phyloP scores from a whole-genome alignment of 2,329 filamentous ascomycete genomes.

The Sporothrix mexicana region DNA sequence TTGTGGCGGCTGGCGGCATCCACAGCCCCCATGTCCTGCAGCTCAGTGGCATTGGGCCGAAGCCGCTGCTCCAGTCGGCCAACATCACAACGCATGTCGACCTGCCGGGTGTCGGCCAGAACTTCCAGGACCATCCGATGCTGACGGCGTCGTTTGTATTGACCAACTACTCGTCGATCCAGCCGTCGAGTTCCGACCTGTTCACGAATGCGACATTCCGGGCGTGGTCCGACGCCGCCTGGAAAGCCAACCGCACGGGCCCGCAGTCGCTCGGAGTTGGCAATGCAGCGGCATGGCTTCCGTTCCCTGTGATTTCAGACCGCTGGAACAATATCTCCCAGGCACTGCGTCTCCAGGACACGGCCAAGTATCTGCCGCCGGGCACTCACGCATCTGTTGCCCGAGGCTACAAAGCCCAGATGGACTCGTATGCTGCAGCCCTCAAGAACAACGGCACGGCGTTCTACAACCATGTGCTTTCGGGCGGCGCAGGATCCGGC shows the following conservation, averaged over 20 bases:
- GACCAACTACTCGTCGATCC: constrained; percentile 35
- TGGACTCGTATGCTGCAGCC: constrained; percentile 42
- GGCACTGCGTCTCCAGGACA: constrained; percentile 40
- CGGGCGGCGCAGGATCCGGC: constrained; percentile 43
- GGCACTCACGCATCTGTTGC: constrained; percentile 46
- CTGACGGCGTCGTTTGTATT: constrained; percentile 40
- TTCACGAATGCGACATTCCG: constrained; percentile 41
- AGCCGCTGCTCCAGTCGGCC: constrained; percentile 50
- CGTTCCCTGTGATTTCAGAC: constrained; percentile 45
- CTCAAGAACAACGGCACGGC: constrained; percentile 43
- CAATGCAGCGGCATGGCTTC: constrained; percentile 44
- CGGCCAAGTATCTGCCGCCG: constrained; percentile 44
- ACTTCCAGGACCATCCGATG: constrained; percentile 56
- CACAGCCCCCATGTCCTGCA: constrained; percentile 49
- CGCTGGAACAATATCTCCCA: constrained; percentile 42
- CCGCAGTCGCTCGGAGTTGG: constrained; percentile 43
- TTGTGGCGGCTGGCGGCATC: constrained; percentile 52
- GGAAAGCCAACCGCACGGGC: constrained; percentile 41
- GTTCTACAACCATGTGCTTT: constrained; percentile 44
- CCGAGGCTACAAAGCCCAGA: constrained; percentile 49
- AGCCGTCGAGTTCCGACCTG: constrained; percentile 39
- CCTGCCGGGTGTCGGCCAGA: constrained; percentile 55
- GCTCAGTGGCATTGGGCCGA: constrained; percentile 49
- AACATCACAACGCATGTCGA: constrained; percentile 51
- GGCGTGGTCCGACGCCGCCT: constrained; percentile 39